phyloP scores from a whole-genome alignment of 345 rosid genomes.

The Arabidopsis suecica region DNA sequence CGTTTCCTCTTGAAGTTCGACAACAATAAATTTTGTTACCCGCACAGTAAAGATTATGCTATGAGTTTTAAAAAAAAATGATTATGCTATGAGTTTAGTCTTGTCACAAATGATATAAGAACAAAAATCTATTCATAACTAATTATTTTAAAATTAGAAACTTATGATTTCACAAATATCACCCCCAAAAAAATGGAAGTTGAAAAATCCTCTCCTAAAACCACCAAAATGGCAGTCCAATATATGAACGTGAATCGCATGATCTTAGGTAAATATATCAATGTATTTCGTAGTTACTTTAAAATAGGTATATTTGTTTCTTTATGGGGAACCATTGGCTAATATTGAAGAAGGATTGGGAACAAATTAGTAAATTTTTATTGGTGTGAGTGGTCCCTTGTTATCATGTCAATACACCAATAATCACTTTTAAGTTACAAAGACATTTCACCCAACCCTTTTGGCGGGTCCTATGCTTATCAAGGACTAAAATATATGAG shows the following conservation, averaged over 20 bases:
- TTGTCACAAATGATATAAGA: no score
- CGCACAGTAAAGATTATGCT: no score
- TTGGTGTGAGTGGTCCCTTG: conserved; percentile 33
- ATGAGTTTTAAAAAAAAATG: no score
- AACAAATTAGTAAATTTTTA: not conserved
- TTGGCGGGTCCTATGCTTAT: conserved; percentile 40
- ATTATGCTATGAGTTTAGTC: no score
- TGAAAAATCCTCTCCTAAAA: conserved; percentile 11
- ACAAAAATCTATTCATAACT: no score
- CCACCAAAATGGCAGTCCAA: conserved; percentile 15
- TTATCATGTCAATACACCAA: conserved; percentile 37
- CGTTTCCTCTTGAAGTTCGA: no score
- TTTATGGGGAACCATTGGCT: conserved; percentile 38
- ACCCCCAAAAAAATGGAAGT: not conserved
- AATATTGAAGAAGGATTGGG: not conserved
- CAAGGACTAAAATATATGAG: conserved; percentile 28
- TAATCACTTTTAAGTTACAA: conserved; percentile 45
- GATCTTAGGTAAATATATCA: not conserved
- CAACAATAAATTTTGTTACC: no score
- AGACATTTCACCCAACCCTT: conserved; percentile 38
- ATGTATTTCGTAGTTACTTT: not conserved
- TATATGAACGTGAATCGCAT: conserved; percentile 1
- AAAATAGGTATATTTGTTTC: conserved; percentile 28
- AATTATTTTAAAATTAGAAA: no score
- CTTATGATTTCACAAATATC: no score